These are phyloP conservation scores for Fermentozyma sake DNA, from an alignment of 1,139 yeast species.

Conservation along the genomic window DNA sequence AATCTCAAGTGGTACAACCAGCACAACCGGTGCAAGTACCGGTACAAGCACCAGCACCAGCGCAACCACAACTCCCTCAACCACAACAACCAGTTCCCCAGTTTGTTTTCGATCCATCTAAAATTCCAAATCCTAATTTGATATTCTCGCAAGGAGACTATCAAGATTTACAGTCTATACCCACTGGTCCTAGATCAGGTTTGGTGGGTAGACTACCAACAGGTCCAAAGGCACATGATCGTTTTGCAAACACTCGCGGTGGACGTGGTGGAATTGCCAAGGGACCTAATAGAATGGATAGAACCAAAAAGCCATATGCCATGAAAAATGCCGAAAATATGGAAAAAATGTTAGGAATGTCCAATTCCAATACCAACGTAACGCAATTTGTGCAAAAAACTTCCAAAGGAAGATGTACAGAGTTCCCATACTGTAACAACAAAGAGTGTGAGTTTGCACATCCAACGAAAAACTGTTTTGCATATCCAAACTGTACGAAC, in stretches of 20 bases:
- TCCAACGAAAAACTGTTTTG: constrained; percentile 71
- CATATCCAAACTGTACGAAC: constrained; percentile 76
- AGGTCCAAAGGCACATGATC: constrained; percentile 1
- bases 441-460: constrained; percentile 71
- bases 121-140: constrained; percentile 1
- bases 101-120: constrained; percentile 2
- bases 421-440: constrained; percentile 73
- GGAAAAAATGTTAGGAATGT: constrained; percentile 36
- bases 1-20: too few species aligned
- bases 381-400: constrained; percentile 32
- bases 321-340: constrained; percentile 36
- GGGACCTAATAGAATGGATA: constrained; percentile 5
- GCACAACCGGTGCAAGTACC: constrained; percentile 6
- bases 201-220: constrained; percentile 3
- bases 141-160: too few species aligned
- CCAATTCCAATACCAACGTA: constrained; percentile 17
- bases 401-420: constrained; percentile 63
- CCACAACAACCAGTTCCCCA: constrained; percentile 6
- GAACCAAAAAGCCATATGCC: constrained; percentile 22
- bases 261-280: constrained; percentile 12
- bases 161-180: too few species aligned
- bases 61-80: constrained; percentile 9
- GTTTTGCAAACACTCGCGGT: constrained; percentile 1
- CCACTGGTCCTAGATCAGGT: constrained; percentile 14
- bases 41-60: constrained; percentile 9